Conservation (phyloP, 129 eudicot genomes). For the Gnaphalium uliginosum region DNA sequence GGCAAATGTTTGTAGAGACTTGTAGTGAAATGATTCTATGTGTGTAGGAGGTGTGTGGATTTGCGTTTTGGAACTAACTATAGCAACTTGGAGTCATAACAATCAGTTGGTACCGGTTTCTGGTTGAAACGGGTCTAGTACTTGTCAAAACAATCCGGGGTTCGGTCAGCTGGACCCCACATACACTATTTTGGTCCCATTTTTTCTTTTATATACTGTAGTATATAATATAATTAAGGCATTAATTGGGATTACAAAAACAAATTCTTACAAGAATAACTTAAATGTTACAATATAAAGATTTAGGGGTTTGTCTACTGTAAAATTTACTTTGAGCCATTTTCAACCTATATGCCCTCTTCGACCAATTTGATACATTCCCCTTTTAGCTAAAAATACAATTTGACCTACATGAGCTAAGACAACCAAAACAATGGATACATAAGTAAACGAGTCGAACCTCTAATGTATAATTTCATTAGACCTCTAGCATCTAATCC, state of each 20-base stretch:
- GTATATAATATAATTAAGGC: neutral
- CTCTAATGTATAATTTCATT: neutral
- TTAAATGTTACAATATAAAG: neutral
- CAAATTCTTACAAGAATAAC: neutral
- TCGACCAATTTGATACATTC: neutral
- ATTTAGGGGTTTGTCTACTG: neutral
- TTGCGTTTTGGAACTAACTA: neutral
- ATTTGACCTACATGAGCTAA: neutral
- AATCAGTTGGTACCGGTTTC: neutral
- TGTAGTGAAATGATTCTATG: neutral
- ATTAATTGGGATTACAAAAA: neutral
- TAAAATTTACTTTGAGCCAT: neutral
- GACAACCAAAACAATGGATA: neutral
- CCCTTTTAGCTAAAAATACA: neutral
- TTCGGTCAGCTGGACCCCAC: neutral
- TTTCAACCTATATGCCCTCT: neutral
- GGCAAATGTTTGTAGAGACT: neutral
- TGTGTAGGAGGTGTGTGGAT: slow-evolving; percentile 5
- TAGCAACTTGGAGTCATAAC: neutral
- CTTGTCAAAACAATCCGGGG: neutral
- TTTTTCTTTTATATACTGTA: neutral
- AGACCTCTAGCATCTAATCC: slow-evolving; percentile 12
- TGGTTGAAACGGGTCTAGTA: neutral
- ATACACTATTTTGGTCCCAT: neutral
- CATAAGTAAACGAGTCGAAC: slow-evolving; percentile 1